A percentile compares a stretch with the other conserved stretches of the same genome.
Conservation (phyloP, 208 protist species). For the Crithidia sp. region DNA sequence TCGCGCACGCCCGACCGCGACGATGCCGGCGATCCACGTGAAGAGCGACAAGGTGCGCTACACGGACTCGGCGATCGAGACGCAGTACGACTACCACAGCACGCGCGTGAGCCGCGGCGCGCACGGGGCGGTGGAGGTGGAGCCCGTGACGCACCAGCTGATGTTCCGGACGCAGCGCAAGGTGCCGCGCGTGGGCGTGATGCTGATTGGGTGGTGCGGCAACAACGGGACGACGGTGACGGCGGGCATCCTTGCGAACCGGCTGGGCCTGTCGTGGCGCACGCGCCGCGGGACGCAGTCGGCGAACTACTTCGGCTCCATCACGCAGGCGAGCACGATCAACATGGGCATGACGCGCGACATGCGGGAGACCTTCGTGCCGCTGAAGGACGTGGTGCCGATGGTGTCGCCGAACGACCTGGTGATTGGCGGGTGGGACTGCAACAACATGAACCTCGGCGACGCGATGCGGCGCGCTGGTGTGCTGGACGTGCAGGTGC, state of each 20-base stretch:
- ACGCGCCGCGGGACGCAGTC: constrained; percentile 91
- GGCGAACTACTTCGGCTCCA: constrained; percentile 98
- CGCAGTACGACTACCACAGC: constrained; percentile 85
- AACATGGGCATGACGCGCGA: constrained; percentile 91
- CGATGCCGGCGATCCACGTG: constrained; percentile 54
- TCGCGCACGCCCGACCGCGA: neutral
- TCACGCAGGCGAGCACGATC: constrained; percentile 97
- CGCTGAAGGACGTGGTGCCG: constrained; percentile 94
- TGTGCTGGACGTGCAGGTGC: constrained; percentile 95
- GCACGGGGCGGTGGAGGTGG: constrained; percentile 61
- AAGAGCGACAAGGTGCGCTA: constrained; percentile 73
- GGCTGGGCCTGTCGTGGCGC: constrained; percentile 92
- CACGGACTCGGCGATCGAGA: constrained; percentile 78
- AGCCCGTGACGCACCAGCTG: constrained; percentile 68
- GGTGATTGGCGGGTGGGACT: constrained; percentile 99
- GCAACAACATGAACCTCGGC: constrained; percentile 91
- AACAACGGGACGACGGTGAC: constrained; percentile 99
- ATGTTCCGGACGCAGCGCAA: constrained; percentile 92
- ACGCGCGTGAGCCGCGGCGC: constrained; percentile 57
- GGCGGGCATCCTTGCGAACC: constrained; percentile 97
- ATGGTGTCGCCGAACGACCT: constrained; percentile 98
- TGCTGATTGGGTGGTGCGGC: constrained; percentile 98
- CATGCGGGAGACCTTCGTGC: constrained; percentile 93
- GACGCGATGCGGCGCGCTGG: constrained; percentile 96
- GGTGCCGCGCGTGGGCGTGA: constrained; percentile 87